Percentiles rank a stretch among this genome's conserved stretches.
phyloP scores from a whole-genome alignment of 306 rosid species.

The Cicer judaicum region DNA sequence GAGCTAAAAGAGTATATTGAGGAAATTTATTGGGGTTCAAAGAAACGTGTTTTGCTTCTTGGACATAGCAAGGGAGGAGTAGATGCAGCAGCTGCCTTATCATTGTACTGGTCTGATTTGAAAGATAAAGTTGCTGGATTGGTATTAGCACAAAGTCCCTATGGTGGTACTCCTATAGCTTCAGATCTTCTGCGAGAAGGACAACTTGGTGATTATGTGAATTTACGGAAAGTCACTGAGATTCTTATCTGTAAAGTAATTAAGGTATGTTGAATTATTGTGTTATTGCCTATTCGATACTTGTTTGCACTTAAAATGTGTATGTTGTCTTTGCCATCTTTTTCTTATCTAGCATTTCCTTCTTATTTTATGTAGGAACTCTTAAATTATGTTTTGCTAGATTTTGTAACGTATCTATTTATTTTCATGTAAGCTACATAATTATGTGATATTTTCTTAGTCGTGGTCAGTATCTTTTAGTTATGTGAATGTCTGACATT shows the following conservation, averaged over 20 bases:
- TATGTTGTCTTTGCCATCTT: neutral
- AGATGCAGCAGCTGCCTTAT: constrained; percentile 97
- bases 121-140: constrained; percentile 97
- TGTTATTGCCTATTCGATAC: neutral
- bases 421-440: neutral
- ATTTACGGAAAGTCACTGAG: constrained; percentile 88
- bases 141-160: constrained; percentile 95
- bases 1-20: constrained; percentile 93
- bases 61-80: constrained; percentile 99
- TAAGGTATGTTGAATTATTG: constrained; percentile 60
- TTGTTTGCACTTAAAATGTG: constrained; percentile 27
- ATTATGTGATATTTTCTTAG: constrained; percentile 2
- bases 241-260: constrained; percentile 83
- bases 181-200: constrained; percentile 96
- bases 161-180: constrained; percentile 97
- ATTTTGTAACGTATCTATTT: constrained; percentile 5
- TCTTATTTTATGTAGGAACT: constrained; percentile 1
- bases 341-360: constrained; percentile 7
- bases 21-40: constrained; percentile 97
- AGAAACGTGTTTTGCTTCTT: constrained; percentile 86
- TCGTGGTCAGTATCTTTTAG: neutral
- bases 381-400: constrained; percentile 1
- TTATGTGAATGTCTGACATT: neutral
- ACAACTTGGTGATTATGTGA: constrained; percentile 96
- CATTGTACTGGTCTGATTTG: constrained; percentile 94